These are phyloP conservation scores for Pseudognaphalium luteoalbum DNA, from an alignment of 129 eudicot species.

Conservation along the genomic window DNA sequence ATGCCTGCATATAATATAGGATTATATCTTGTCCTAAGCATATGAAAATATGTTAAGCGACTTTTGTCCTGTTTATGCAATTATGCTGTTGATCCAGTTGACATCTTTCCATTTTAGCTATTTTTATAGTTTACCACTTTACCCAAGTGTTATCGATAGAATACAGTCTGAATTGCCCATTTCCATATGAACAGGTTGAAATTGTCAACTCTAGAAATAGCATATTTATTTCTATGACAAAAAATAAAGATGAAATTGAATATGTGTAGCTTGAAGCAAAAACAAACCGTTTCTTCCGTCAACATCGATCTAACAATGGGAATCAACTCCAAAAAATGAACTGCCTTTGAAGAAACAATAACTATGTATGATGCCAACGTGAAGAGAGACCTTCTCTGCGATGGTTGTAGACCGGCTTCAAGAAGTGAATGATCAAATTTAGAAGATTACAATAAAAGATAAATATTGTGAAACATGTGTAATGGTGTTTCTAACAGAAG, in stretches of 20 bases:
- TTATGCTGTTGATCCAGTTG: neutral
- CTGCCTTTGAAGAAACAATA: slow-evolving; percentile 61
- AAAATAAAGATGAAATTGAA: neutral
- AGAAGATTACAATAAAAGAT: neutral
- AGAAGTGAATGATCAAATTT: neutral
- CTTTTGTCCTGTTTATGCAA: neutral
- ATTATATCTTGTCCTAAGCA: neutral
- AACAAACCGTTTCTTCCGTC: slow-evolving; percentile 56
- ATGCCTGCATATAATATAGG: neutral
- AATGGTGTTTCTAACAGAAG: neutral
- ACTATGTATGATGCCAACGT: slow-evolving; percentile 71
- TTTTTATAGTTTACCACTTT: neutral
- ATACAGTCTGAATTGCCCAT: neutral
- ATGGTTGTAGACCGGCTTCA: slow-evolving; percentile 64
- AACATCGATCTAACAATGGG: slow-evolving; percentile 59
- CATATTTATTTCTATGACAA: neutral
- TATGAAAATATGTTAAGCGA: neutral
- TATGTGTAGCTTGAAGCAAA: slow-evolving; percentile 16
- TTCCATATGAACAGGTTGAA: neutral
- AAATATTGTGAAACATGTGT: neutral
- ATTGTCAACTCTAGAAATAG: neutral
- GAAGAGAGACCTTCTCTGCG: slow-evolving; percentile 71
- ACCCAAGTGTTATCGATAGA: neutral
- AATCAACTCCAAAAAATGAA: slow-evolving; percentile 58
- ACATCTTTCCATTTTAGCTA: neutral